phyloP scores from a whole-genome alignment of 306 rosid genomes.

The Gynostemma pentaphyllum region DNA sequence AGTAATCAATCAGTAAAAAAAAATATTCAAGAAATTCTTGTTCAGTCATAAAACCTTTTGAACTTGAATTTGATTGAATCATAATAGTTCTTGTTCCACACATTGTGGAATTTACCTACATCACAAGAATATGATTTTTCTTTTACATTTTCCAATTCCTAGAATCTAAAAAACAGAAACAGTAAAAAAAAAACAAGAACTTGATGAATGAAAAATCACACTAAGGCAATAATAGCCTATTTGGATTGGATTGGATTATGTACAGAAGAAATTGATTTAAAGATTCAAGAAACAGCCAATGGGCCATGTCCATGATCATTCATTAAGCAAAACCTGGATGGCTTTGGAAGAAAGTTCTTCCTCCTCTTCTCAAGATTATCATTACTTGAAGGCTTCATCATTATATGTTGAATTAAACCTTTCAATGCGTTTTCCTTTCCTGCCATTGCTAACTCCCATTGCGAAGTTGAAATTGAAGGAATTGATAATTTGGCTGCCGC shows the following conservation, averaged over 20 bases:
- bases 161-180: background rate
- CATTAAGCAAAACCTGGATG: slow-evolving; percentile 22
- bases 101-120: no score
- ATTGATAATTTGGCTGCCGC: background rate
- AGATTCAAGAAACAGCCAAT: slow-evolving; percentile 12
- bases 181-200: background rate
- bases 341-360: slow-evolving; percentile 17
- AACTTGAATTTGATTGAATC: background rate
- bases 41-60: background rate
- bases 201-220: background rate
- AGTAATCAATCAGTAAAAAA: background rate
- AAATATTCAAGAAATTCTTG: background rate
- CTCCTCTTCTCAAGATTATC: slow-evolving; percentile 15
- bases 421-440: slow-evolving; percentile 7
- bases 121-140: background rate
- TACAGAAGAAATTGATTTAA: background rate
- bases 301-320: background rate
- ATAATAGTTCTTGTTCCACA: no score
- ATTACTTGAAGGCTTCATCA: slow-evolving; percentile 11
- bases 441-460: background rate
- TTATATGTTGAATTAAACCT: slow-evolving; percentile 12
- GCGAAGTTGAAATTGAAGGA: background rate
- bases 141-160: background rate
- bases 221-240: background rate
- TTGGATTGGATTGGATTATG: no score